Conservation (phyloP, 2,329 filamentous ascomycete species). For the Sporothrix dimorphospora region DNA sequence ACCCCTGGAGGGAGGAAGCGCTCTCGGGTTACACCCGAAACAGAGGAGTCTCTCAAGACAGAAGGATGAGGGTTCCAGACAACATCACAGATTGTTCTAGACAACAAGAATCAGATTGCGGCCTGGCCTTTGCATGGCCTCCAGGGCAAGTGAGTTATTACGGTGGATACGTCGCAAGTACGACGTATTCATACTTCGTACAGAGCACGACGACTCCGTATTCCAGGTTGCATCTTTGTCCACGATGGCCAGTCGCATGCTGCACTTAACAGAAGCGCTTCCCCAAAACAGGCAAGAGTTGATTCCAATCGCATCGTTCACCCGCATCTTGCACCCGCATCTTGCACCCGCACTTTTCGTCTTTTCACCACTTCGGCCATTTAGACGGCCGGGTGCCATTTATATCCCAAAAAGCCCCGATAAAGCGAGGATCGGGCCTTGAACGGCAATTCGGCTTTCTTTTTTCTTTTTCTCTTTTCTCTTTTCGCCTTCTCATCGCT, state of each 20-base stretch:
- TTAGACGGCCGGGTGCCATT: neutral
- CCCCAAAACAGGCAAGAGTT: neutral
- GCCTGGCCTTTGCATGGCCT: neutral
- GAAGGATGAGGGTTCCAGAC: neutral
- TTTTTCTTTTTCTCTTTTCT: neutral
- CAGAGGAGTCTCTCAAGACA: neutral
- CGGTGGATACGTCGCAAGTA: neutral
- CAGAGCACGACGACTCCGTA: no score
- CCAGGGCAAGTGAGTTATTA: neutral
- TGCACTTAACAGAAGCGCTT: neutral
- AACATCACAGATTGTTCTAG: neutral
- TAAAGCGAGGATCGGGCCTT: neutral
- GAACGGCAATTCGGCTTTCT: constrained; percentile 7
- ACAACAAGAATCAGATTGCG: neutral
- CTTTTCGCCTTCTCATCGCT: no score
- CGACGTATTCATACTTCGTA: no score
- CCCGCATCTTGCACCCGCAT: neutral
- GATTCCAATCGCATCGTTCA: neutral
- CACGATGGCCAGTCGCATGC: neutral
- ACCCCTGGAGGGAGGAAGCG: neutral
- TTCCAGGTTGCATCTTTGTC: neutral
- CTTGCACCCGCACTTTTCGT: neutral
- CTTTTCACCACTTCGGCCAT: neutral
- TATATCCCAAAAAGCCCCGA: neutral
- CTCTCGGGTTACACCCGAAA: constrained; percentile 11